phyloP scores from a whole-genome alignment of 73 alveolate species.

The Stentor roeselii region DNA sequence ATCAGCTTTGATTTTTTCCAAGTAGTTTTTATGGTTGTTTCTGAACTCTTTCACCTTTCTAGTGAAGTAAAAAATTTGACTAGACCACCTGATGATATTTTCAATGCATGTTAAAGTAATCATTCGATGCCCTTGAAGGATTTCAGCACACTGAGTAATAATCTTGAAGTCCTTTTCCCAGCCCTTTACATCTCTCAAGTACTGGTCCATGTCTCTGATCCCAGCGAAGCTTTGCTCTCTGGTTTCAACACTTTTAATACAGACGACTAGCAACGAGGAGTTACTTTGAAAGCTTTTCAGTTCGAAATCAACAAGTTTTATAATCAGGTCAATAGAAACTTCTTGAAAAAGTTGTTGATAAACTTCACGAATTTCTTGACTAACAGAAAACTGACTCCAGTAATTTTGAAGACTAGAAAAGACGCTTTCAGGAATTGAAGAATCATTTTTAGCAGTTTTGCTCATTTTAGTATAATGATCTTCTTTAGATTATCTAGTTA shows the following conservation, averaged over 20 bases:
- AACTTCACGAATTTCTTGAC: neutral
- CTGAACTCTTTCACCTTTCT: too few species aligned
- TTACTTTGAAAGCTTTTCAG: neutral
- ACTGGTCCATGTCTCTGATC: neutral
- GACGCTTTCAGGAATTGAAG: neutral
- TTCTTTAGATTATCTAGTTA: neutral
- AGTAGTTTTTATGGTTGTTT: too few species aligned
- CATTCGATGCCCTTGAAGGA: neutral
- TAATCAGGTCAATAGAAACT: too few species aligned
- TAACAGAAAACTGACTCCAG: neutral
- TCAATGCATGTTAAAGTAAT: neutral
- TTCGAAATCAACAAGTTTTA: neutral
- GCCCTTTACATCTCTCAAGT: neutral
- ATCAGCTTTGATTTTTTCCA: neutral
- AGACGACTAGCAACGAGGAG: neutral
- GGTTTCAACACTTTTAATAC: neutral
- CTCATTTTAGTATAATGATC: neutral
- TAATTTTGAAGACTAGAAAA: neutral
- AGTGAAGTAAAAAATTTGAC: too few species aligned
- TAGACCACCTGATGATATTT: neutral
- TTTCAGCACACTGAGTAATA: neutral
- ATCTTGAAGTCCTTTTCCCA: neutral
- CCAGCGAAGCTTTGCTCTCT: neutral
- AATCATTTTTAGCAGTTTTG: neutral
- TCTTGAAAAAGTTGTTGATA: neutral